Conservation (phyloP, 129 eudicot genomes). For the Logfia minima region DNA sequence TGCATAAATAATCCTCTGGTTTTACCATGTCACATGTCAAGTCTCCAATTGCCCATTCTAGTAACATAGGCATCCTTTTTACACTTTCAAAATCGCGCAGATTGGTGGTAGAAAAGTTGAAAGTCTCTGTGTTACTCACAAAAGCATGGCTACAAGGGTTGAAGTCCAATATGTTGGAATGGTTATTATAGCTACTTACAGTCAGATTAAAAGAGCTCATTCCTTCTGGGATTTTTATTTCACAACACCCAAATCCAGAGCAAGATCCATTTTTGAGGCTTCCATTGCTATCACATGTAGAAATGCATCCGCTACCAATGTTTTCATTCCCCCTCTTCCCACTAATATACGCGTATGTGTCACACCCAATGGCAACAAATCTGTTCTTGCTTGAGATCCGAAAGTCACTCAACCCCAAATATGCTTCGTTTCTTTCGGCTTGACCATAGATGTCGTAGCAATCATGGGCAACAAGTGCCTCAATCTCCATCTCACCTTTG, state of each 20-base stretch:
- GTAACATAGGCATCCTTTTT: slow-evolving; percentile 26
- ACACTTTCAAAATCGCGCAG: not conserved
- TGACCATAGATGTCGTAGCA: not conserved
- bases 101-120: slow-evolving; percentile 6
- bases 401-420: not conserved
- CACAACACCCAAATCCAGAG: slow-evolving; percentile 40
- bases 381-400: slow-evolving; percentile 26
- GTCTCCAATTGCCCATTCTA: slow-evolving; percentile 46
- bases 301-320: slow-evolving; percentile 16
- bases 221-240: slow-evolving; percentile 25
- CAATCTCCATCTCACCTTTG: slow-evolving; percentile 19
- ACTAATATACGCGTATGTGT: not conserved
- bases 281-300: not conserved
- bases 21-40: slow-evolving; percentile 1
- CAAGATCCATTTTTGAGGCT: slow-evolving; percentile 26
- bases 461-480: not conserved
- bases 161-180: not conserved
- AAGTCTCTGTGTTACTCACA: slow-evolving; percentile 10
- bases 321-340: not conserved
- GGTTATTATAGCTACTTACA: slow-evolving; percentile 12
- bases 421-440: not conserved
- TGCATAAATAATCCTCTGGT: slow-evolving; percentile 4
- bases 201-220: not conserved
- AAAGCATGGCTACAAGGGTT: slow-evolving; percentile 43
- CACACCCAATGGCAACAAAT: slow-evolving; percentile 33